Conservation (phyloP, 345 rosid species). For the Alliaria petiolata region DNA sequence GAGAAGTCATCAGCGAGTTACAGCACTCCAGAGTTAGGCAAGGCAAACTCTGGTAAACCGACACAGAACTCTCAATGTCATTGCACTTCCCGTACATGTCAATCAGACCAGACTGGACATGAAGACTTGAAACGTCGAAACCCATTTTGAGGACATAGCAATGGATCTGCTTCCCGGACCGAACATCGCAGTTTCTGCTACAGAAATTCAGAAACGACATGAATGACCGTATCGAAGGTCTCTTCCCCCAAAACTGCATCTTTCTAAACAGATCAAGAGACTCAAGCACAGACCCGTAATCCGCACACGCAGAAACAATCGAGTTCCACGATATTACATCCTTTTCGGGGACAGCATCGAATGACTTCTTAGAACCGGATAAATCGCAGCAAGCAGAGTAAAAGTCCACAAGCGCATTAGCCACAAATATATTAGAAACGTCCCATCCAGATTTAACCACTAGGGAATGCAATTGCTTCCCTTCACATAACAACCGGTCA, state of each 20-base stretch:
- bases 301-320: constrained; percentile 45
- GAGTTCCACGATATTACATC: constrained; percentile 87
- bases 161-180: constrained; percentile 65
- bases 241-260: constrained; percentile 71
- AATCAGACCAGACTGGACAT: constrained; percentile 64
- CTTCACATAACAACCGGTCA: constrained; percentile 47
- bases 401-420: constrained; percentile 67
- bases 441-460: constrained; percentile 59
- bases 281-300: constrained; percentile 37
- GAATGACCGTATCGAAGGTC: constrained; percentile 58
- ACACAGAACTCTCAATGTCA: constrained; percentile 53
- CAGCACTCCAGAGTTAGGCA: constrained; percentile 48
- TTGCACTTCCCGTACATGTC: constrained; percentile 80
- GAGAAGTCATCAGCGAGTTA: constrained; percentile 68
- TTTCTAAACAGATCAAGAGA: constrained; percentile 52
- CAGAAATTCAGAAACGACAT: constrained; percentile 57
- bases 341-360: constrained; percentile 38
- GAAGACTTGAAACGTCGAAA: constrained; percentile 37
- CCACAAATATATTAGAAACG: constrained; percentile 46
- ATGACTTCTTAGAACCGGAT: constrained; percentile 46
- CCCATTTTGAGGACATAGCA: constrained; percentile 60
- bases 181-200: constrained; percentile 41
- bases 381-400: constrained; percentile 60
- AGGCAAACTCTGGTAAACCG: constrained; percentile 38
- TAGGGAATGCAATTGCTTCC: constrained; percentile 61